Evolutionary conservation across 192 early-diverging fungal genomes (phyloP), one percentile per base, ranked within the genome.

Genomic region (Coemansia sp.): DNA sequence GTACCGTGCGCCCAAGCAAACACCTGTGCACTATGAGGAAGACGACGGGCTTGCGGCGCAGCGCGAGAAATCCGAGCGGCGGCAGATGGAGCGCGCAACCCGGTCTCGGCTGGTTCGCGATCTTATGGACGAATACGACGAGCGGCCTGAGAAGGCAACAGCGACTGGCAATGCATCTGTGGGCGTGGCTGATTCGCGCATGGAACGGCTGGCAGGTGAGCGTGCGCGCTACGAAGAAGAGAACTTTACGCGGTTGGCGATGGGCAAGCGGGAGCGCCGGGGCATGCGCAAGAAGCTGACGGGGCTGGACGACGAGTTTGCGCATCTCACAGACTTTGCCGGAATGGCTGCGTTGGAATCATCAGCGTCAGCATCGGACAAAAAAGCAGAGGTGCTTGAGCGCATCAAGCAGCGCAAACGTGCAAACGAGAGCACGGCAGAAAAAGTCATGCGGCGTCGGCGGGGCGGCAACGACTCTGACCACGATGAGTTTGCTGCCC

Each of bases 51-150:
- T 47, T 4, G 65, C 72, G 7, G 78, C 84, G 41, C 91, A 90
- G 70, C 66, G 81, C 24, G 84, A 89, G 52, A 83, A 84, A 57
- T 81, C 87, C 41, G 83, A 90, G 63, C 75, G 83, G 57, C 85
- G 89, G 22, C 57, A 88, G 60, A 71, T 82, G 66, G 86, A 88
- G 23, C 83, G 85, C 64, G 91, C 92, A 7, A 84, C 92, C 10
- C 83, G 88, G 56, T 95, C 95, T 4, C 84, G 92, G 12, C 77
- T 98, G 49, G 87, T 96, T 58, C 87, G 87, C 57, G 95, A 98
- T 62, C 66, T 98, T 15, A 84, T 88, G 70, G 67, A 77, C 11
- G 91, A 96, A 72, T 91, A 90, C 70, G 93, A 92, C 57, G 89
- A 94, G 70, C 86, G 89, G 12, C 95, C 95, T 0, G 93, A 97